Evolutionary conservation across 1,284 basidiomycete species (phyloP), one percentile per base, ranked within the genome.

Genomic region (Sporisorium scitamineum): DNA sequence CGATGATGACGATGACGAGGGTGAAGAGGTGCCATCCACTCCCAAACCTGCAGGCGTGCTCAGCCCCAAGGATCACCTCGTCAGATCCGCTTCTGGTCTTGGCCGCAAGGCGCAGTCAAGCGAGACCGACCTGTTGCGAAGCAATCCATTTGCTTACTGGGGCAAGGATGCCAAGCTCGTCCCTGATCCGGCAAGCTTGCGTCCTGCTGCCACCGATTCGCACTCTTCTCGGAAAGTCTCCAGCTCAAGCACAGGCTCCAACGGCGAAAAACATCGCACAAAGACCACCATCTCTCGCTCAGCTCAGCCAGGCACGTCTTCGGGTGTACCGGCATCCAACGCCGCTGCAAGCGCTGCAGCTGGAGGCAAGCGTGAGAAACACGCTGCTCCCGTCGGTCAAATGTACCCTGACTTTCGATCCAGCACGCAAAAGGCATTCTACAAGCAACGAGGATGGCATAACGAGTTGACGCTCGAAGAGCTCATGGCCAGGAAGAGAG

Each of bases 1-100:
- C 47, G 88, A 88, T 52, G 87, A 88, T 2, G 80, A 88, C 5
- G 80, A 76, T 16, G 83, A 82, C 13, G 83, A 83, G 20, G 83
- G 77, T 16, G 83, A 78, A 42, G 37, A 70, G 18, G 57, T 56
- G 3, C 18, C 69, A 6, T 53, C 62, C 7, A 64, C 63, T 16
- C 62, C 67, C 29, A 65, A 59, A 11, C 56, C 69, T 22, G 66
- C 84, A 74, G 58, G 81, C 74, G 20, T 78, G 60, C 54, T 77
- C n/a, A 70, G 62, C 34, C 65, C 69, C 22, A 78, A 79, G 20
- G 69, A 70, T 29, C 60, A 60, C 31, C 66, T 60, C 18, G 47
- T 47, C 53, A 65, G 66, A 34, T 27, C 18, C 10, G 44, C 60
- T 3, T 27, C 61, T 13, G 67, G 53, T n/a, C 59, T 70, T 14